A percentile compares a stretch with the other conserved stretches of the same genome.
These are phyloP conservation scores for Leishmania tropica DNA, from an alignment of 208 protist genomes.

Conservation along the genomic window DNA sequence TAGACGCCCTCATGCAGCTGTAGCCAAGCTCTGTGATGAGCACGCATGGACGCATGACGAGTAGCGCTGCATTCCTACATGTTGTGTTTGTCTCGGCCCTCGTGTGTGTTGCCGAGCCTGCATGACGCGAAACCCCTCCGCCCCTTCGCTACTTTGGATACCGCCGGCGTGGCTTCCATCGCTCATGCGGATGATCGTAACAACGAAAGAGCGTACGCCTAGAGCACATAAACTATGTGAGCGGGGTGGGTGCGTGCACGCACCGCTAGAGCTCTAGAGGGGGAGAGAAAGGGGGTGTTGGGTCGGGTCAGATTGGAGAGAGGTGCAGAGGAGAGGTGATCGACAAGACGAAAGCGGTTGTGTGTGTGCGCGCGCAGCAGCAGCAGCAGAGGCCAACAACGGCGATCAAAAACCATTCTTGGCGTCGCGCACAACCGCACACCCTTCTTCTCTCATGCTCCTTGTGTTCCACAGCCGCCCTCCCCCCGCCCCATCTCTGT, in stretches of 20 bases:
- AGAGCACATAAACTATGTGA: neutral
- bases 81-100: neutral
- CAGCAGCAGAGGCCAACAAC: neutral
- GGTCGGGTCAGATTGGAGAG: neutral
- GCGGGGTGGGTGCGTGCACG: neutral
- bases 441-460: too few relatives aligned
- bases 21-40: slow-evolving; percentile 10
- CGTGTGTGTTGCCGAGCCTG: neutral
- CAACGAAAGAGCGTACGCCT: neutral
- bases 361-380: neutral
- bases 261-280: neutral
- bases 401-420: neutral
- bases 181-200: neutral
- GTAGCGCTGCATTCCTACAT: too few relatives aligned
- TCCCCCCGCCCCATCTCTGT: too few relatives aligned
- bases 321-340: neutral
- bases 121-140: neutral
- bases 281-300: neutral
- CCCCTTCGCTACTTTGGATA: neutral
- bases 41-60: neutral
- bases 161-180: neutral
- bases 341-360: neutral
- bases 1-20: slow-evolving; percentile 41
- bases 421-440: too few relatives aligned
- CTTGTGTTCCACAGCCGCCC: too few relatives aligned